phyloP scores from a whole-genome alignment of 129 eudicot genomes.

The Mikania micrantha region DNA sequence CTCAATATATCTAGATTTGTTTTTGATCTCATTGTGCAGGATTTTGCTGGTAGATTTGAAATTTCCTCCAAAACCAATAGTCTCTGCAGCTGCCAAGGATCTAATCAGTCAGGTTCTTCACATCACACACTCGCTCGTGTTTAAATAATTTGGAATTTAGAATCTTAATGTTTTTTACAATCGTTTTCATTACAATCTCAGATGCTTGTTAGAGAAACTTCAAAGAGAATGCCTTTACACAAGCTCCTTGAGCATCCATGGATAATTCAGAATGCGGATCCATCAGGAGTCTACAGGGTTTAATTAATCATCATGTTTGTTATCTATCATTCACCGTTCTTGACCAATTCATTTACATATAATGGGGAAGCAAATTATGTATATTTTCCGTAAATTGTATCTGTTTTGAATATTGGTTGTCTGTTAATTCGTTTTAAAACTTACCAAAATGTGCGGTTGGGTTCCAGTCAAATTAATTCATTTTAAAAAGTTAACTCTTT shows the following conservation, averaged over 20 bases:
- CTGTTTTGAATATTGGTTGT: background rate
- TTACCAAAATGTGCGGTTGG: too few species aligned
- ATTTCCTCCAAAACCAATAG: slow-evolving; percentile 69
- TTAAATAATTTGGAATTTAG: background rate
- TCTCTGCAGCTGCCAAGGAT: slow-evolving; percentile 73
- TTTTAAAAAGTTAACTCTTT: too few species aligned
- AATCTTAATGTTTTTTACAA: background rate
- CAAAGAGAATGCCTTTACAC: slow-evolving; percentile 58
- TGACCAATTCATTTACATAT: slow-evolving; percentile 1
- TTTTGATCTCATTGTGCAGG: slow-evolving; percentile 24
- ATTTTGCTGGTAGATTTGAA: slow-evolving; percentile 66
- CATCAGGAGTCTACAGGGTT: slow-evolving; percentile 62
- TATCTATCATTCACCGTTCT: background rate
- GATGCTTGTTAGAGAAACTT: slow-evolving; percentile 81
- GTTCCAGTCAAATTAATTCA: too few species aligned
- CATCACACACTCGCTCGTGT: background rate
- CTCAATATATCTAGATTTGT: background rate
- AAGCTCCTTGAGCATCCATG: slow-evolving; percentile 80
- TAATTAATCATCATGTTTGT: slow-evolving; percentile 27
- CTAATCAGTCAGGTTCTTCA: slow-evolving; percentile 60
- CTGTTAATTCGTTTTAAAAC: too few species aligned
- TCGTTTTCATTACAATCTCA: slow-evolving; percentile 1
- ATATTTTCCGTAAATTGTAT: slow-evolving; percentile 23
- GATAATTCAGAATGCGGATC: slow-evolving; percentile 80
- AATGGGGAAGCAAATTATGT: slow-evolving; percentile 17